Evolutionary conservation across 2,329 filamentous ascomycete species (phyloP).

Genomic region (Cercospora berteroae): DNA sequence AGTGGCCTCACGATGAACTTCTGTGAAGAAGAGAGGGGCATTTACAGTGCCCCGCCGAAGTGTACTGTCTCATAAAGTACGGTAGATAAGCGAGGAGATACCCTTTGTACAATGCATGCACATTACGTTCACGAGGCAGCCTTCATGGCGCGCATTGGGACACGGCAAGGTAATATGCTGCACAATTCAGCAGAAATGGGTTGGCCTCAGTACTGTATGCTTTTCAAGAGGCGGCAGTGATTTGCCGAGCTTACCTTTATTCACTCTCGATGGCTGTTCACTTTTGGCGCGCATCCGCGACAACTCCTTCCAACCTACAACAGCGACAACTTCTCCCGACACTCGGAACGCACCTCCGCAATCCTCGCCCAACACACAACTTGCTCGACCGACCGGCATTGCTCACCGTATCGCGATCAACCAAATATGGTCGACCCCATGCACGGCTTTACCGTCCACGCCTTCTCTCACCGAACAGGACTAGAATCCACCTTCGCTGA

Average conservation of each 20-base stretch:
- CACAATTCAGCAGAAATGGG: background rate
- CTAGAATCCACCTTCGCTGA: background rate
- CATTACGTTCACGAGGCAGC: background rate
- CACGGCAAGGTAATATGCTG: background rate
- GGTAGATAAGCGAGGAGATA: constrained; percentile 1
- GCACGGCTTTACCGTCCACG: background rate
- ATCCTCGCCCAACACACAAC: background rate
- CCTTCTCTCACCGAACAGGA: background rate
- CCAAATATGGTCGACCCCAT: background rate
- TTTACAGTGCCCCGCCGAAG: background rate
- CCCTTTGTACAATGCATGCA: constrained; percentile 7
- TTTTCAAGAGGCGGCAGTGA: background rate
- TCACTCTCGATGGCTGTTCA: background rate
- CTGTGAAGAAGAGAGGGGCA: background rate
- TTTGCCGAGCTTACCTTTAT: background rate
- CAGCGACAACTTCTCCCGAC: background rate
- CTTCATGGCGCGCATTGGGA: background rate
- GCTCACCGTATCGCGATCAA: background rate
- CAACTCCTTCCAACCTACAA: background rate
- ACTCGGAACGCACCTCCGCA: background rate
- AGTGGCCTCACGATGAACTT: background rate
- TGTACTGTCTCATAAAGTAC: background rate
- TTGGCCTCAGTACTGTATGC: background rate
- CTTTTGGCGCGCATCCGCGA: background rate
- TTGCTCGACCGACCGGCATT: background rate